Percentiles rank a stretch among this genome's conserved stretches.
Evolutionary conservation across 2,329 filamentous ascomycete genomes (phyloP).

Genomic region (Tolypocladium nubicola): DNA sequence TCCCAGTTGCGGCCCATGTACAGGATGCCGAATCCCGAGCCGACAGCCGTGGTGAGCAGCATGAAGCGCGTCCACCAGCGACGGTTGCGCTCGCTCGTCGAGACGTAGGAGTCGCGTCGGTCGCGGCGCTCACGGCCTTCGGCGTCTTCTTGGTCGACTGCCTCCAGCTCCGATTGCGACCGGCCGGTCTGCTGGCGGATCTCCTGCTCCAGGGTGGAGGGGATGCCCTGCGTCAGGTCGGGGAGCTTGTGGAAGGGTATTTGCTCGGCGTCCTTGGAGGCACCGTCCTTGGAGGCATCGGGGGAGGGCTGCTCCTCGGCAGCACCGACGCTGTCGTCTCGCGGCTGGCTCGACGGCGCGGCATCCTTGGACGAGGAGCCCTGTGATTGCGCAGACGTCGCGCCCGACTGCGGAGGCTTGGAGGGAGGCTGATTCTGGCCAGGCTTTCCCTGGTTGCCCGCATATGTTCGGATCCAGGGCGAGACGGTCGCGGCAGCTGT

Average conservation of each 20-base stretch:
- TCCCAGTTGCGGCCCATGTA: slow-evolving; percentile 90
- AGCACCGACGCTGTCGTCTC: slow-evolving; percentile 11
- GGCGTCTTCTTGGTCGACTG: slow-evolving; percentile 25
- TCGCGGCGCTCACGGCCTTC: slow-evolving; percentile 28
- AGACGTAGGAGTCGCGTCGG: slow-evolving; percentile 66
- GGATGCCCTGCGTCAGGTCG: slow-evolving; percentile 88
- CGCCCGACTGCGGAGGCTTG: background rate
- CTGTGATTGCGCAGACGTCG: background rate
- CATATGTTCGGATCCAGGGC: slow-evolving; percentile 19
- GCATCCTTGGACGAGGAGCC: slow-evolving; percentile 4
- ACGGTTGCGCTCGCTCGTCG: slow-evolving; percentile 76
- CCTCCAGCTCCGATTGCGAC: slow-evolving; percentile 18
- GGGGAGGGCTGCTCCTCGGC: background rate
- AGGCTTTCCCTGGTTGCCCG: slow-evolving; percentile 9
- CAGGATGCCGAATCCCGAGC: slow-evolving; percentile 46
- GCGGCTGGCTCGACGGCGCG: background rate
- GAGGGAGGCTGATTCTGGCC: slow-evolving; percentile 4
- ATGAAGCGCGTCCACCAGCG: slow-evolving; percentile 66
- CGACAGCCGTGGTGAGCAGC: slow-evolving; percentile 50
- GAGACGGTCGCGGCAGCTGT: slow-evolving; percentile 10
- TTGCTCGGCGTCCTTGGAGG: slow-evolving; percentile 23
- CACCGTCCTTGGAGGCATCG: too few species aligned
- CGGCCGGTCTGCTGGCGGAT: slow-evolving; percentile 34
- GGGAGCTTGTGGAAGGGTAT: slow-evolving; percentile 61
- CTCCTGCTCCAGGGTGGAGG: slow-evolving; percentile 79